Conservation (phyloP, 176 grass and related monocot genomes). For the Miscanthus lutarioriparius region DNA sequence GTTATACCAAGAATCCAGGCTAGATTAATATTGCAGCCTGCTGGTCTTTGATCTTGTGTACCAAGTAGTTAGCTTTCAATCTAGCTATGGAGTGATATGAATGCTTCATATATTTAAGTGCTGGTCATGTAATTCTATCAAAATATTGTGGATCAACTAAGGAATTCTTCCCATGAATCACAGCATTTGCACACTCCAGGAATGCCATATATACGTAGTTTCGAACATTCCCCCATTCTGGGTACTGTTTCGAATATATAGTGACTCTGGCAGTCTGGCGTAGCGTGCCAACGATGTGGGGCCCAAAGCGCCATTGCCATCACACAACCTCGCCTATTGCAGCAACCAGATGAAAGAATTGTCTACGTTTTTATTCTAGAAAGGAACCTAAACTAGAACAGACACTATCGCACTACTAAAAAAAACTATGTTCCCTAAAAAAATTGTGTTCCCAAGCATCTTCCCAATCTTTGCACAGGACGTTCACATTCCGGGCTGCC, state of each 20-base stretch:
- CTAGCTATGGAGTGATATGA: neutral
- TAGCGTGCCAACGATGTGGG: neutral
- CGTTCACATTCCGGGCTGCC: no score
- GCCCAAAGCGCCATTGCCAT: neutral
- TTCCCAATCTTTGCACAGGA: no score
- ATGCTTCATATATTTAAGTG: neutral
- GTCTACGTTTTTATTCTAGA: neutral
- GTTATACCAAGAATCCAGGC: neutral
- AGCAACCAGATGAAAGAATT: neutral
- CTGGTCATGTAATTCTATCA: neutral
- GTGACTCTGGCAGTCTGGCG: neutral
- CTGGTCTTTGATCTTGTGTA: neutral
- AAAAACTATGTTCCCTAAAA: no score
- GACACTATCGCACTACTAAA: neutral
- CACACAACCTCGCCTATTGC: neutral
- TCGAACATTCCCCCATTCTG: neutral
- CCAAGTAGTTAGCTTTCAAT: slow-evolving; percentile 1
- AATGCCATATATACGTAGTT: neutral
- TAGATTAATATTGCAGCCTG: neutral
- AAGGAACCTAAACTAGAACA: neutral
- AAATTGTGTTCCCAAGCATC: no score
- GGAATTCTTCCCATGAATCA: neutral
- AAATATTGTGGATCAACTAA: neutral
- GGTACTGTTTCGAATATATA: neutral
- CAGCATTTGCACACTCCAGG: neutral